phyloP scores from a whole-genome alignment of 768 basidiomycete species.

The Coprinopsis sp. region DNA sequence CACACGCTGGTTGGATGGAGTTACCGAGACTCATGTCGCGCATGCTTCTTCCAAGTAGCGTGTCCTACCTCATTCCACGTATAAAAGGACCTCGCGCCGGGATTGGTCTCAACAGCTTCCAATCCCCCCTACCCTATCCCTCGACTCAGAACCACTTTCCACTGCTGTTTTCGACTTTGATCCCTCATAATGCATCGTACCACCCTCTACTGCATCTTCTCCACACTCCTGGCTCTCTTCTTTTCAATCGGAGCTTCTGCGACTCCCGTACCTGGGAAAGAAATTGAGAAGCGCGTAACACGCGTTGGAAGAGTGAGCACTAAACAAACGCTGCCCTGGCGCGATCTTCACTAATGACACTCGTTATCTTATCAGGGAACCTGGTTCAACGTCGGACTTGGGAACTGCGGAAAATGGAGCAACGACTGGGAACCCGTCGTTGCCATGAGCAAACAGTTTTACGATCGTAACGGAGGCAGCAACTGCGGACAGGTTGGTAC shows the following conservation, averaged over 20 bases:
- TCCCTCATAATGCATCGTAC: not conserved
- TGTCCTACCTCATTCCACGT: not conserved
- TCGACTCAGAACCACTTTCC: not conserved
- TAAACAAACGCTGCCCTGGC: slow-evolving; percentile 2
- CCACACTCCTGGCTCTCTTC: not conserved
- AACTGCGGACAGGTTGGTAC: slow-evolving; percentile 58
- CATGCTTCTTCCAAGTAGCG: slow-evolving; percentile 4
- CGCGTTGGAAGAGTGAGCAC: slow-evolving; percentile 53
- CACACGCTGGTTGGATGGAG: not conserved
- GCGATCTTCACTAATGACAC: slow-evolving; percentile 5
- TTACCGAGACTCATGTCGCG: slow-evolving; percentile 4
- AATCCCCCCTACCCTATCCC: not conserved
- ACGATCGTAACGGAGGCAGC: slow-evolving; percentile 41
- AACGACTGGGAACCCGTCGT: slow-evolving; percentile 49
- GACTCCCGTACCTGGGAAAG: not conserved
- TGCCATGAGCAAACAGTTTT: slow-evolving; percentile 54
- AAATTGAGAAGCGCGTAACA: slow-evolving; percentile 21
- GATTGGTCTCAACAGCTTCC: not conserved
- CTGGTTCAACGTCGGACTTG: slow-evolving; percentile 56
- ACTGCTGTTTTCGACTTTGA: not conserved
- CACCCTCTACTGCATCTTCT: not conserved
- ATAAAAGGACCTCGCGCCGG: not conserved
- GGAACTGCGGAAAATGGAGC: slow-evolving; percentile 60
- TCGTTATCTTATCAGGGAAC: slow-evolving; percentile 46
- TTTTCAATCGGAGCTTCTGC: not conserved